Evolutionary conservation across 2,329 filamentous ascomycete genomes (phyloP).

Genomic region (Ilyonectria mors-panacis): DNA sequence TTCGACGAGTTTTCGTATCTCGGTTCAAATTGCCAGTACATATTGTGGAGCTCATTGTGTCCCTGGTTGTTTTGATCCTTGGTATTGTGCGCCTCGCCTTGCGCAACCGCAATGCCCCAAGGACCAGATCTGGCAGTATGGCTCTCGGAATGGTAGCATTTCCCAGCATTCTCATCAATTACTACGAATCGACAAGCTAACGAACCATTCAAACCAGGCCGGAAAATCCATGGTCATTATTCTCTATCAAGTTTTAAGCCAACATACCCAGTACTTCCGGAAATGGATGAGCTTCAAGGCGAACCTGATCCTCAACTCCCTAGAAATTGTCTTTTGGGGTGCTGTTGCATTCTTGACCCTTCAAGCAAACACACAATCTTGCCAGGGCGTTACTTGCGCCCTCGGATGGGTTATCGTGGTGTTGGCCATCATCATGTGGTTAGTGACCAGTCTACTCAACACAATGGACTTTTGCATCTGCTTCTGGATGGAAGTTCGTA

Average conservation of each 20-base stretch:
- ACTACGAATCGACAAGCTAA: neutral
- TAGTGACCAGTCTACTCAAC: constrained; percentile 5
- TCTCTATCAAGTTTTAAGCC: constrained; percentile 7
- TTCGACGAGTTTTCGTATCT: neutral
- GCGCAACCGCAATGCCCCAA: constrained; percentile 14
- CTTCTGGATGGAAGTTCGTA: neutral
- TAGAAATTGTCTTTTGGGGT: constrained; percentile 5
- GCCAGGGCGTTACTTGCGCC: constrained; percentile 1
- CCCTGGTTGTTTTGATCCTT: constrained; percentile 7
- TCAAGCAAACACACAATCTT: constrained; percentile 8
- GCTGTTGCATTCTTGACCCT: constrained; percentile 2
- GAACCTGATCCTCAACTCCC: constrained; percentile 9
- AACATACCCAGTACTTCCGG: constrained; percentile 12
- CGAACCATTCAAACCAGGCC: neutral
- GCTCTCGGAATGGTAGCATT: constrained; percentile 3
- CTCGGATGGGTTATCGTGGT: constrained; percentile 11
- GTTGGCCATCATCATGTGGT: constrained; percentile 11
- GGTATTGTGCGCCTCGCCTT: constrained; percentile 7
- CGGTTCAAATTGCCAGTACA: constrained; percentile 11
- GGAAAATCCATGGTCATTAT: constrained; percentile 13
- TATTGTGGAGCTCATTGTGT: constrained; percentile 9
- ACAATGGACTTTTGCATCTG: constrained; percentile 8
- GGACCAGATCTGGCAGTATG: constrained; percentile 17
- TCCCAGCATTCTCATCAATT: neutral
- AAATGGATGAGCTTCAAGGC: constrained; percentile 15